These are phyloP conservation scores for Gossypium stocksii DNA, from an alignment of 345 rosid species.

Conservation along the genomic window DNA sequence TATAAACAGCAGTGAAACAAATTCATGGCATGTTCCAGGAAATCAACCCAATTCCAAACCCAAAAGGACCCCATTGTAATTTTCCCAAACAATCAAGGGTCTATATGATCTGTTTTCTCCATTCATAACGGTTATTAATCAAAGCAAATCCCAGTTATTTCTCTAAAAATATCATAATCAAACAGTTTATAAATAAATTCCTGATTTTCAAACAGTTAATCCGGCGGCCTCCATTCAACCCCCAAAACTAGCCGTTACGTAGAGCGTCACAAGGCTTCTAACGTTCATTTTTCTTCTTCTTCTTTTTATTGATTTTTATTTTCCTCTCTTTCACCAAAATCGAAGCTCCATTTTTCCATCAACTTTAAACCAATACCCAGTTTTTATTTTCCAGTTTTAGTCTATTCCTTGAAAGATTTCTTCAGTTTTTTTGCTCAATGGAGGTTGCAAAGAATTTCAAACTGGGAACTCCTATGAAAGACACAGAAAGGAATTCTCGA, in stretches of 20 bases:
- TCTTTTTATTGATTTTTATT: constrained; percentile 4
- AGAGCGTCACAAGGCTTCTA: constrained; percentile 52
- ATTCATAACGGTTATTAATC: constrained; percentile 17
- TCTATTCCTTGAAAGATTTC: constrained; percentile 7
- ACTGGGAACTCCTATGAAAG: constrained; percentile 57
- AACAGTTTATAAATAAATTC: constrained; percentile 28
- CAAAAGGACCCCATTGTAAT: constrained; percentile 5
- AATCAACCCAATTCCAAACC: neutral
- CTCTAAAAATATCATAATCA: constrained; percentile 23
- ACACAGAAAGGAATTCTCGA: constrained; percentile 31
- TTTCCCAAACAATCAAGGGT: constrained; percentile 27
- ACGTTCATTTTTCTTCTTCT: constrained; percentile 26
- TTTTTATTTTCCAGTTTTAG: neutral
- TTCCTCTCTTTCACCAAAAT: constrained; percentile 16
- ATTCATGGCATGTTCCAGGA: too few relatives aligned
- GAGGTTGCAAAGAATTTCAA: constrained; percentile 40
- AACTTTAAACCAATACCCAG: constrained; percentile 15
- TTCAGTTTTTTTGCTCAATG: constrained; percentile 27
- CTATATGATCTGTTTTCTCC: neutral
- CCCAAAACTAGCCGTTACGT: constrained; percentile 78
- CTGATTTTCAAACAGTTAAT: constrained; percentile 28
- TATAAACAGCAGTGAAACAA: too few relatives aligned
- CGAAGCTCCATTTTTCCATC: constrained; percentile 10
- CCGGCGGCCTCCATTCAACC: constrained; percentile 24
- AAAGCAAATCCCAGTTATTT: neutral